Conservation (phyloP, 2,329 filamentous ascomycete genomes). For the Thermomyces lanuginosus region DNA sequence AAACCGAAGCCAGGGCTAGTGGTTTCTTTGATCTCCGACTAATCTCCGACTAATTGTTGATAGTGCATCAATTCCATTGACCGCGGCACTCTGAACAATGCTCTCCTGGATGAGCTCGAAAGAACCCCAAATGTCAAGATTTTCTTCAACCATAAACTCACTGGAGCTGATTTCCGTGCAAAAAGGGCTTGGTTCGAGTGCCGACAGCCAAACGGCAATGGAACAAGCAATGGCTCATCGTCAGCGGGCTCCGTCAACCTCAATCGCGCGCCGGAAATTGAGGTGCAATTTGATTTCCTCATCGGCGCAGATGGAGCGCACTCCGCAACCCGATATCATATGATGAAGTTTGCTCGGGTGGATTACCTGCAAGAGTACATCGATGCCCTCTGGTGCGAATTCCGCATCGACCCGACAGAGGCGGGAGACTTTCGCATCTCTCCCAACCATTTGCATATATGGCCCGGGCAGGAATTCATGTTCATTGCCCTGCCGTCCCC, state of each 20-base stretch:
- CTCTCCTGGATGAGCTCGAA: slow-evolving; percentile 68
- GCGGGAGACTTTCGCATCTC: slow-evolving; percentile 57
- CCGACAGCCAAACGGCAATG: slow-evolving; percentile 8
- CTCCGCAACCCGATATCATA: slow-evolving; percentile 72
- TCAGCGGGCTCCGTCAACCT: slow-evolving; percentile 11
- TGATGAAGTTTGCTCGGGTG: slow-evolving; percentile 91
- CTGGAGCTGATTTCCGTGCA: slow-evolving; percentile 65
- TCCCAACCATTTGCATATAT: slow-evolving; percentile 90
- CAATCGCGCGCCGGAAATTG: slow-evolving; percentile 50
- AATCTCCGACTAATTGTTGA: background rate
- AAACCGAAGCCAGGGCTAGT: background rate
- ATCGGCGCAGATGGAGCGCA: slow-evolving; percentile 92
- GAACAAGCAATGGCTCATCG: slow-evolving; percentile 12
- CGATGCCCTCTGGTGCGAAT: slow-evolving; percentile 94
- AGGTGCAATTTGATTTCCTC: slow-evolving; percentile 78
- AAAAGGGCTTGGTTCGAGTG: slow-evolving; percentile 79
- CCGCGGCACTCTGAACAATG: slow-evolving; percentile 64
- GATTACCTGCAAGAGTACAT: slow-evolving; percentile 91
- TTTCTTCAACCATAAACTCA: slow-evolving; percentile 86
- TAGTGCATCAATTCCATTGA: slow-evolving; percentile 78
- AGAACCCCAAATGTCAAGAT: slow-evolving; percentile 75
- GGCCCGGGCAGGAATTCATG: slow-evolving; percentile 89
- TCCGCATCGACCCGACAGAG: slow-evolving; percentile 50
- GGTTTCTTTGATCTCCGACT: slow-evolving; percentile 3
- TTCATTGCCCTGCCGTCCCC: slow-evolving; percentile 89